Conservation (phyloP, 1,284 basidiomycete species). For the Cryptococcus hybrid region DNA sequence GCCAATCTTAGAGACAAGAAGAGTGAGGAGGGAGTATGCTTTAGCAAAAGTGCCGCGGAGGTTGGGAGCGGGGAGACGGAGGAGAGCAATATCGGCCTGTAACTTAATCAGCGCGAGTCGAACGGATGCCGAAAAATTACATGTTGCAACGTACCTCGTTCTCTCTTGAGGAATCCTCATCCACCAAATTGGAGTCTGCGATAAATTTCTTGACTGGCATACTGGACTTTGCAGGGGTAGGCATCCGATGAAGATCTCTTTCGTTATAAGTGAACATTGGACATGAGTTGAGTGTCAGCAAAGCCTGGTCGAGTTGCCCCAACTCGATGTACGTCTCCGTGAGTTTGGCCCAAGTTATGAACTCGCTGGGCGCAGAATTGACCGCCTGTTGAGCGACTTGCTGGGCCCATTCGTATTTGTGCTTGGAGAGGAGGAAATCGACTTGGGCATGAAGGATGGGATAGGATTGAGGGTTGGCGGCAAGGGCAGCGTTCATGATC, state of each 20-base stretch:
- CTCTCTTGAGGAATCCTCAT: slow-evolving; percentile 64
- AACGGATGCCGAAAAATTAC: neutral
- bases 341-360: slow-evolving; percentile 97
- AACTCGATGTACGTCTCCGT: slow-evolving; percentile 92
- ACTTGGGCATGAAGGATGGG: slow-evolving; percentile 91
- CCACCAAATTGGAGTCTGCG: slow-evolving; percentile 63
- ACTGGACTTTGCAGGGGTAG: slow-evolving; percentile 78
- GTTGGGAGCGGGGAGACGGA: slow-evolving; percentile 89
- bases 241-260: slow-evolving; percentile 85
- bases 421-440: slow-evolving; percentile 82
- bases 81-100: slow-evolving; percentile 85
- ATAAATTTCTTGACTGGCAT: slow-evolving; percentile 84
- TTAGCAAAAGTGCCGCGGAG: slow-evolving; percentile 94
- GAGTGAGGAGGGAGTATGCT: slow-evolving; percentile 86
- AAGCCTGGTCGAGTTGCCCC: slow-evolving; percentile 76
- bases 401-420: slow-evolving; percentile 82
- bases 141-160: slow-evolving; percentile 63
- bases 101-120: slow-evolving; percentile 1
- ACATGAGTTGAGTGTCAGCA: slow-evolving; percentile 96
- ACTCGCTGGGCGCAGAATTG: slow-evolving; percentile 96
- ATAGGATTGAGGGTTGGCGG: slow-evolving; percentile 85
- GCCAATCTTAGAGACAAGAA: slow-evolving; percentile 87
- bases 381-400: slow-evolving; percentile 92
- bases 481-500: slow-evolving; percentile 82
- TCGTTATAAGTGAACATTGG: slow-evolving; percentile 99